Percentiles rank a stretch among this genome's conserved stretches.
phyloP scores from a whole-genome alignment of 1,139 yeast genomes.

The Pichia norvegensis region DNA sequence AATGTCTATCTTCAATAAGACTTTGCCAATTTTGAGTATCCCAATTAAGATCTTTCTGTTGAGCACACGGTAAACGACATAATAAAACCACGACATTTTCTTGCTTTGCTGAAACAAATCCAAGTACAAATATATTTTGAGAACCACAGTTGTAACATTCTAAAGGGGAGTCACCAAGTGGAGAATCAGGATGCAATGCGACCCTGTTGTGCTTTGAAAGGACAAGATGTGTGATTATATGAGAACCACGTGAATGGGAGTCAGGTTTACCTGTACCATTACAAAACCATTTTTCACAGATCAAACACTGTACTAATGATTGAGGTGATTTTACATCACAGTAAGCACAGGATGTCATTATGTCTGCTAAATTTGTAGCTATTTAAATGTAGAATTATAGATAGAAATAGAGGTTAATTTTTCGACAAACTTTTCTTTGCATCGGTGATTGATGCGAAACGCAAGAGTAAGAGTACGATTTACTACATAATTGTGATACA shows the following conservation, averaged over 20 bases:
- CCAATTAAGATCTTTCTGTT: constrained; percentile 68
- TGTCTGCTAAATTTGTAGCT: too few species aligned
- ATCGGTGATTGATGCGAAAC: too few species aligned
- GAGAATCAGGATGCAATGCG: constrained; percentile 69
- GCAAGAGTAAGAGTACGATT: too few species aligned
- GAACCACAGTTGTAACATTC: constrained; percentile 92
- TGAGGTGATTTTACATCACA: constrained; percentile 68
- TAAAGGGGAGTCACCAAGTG: constrained; percentile 73
- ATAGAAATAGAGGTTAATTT: not conserved
- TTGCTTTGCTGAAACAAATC: constrained; percentile 81
- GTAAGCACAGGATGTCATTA: constrained; percentile 46
- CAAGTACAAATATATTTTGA: constrained; percentile 71
- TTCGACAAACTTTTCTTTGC: too few species aligned
- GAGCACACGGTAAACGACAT: constrained; percentile 88
- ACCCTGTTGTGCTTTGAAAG: constrained; percentile 72
- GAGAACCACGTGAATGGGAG: constrained; percentile 46
- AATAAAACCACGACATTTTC: constrained; percentile 82
- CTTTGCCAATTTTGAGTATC: constrained; percentile 87
- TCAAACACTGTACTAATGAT: constrained; percentile 67
- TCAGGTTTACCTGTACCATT: constrained; percentile 50
- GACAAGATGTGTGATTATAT: constrained; percentile 80
- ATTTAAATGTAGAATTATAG: too few species aligned
- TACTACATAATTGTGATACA: too few species aligned
- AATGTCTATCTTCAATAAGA: constrained; percentile 68
- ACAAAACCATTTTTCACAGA: constrained; percentile 87